Evolutionary conservation across 208 protist species (phyloP), one percentile per base, ranked within the genome.

Genomic region (Tritrichomonas musculus): DNA sequence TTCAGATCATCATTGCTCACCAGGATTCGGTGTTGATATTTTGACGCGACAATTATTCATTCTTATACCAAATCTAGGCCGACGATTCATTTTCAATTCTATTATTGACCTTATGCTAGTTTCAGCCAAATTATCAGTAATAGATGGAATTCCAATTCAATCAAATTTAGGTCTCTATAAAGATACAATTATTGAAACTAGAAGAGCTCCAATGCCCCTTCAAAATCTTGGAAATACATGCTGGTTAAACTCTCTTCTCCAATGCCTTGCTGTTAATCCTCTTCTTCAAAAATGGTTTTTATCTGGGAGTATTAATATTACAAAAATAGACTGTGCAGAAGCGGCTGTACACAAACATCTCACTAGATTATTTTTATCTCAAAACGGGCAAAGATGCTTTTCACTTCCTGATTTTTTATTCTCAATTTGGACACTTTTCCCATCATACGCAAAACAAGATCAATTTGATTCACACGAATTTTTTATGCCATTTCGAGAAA

Each of bases 261-360:
- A 88, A 88, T 88, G 77, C 47, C 41, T 88, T 27, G 47, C 57
- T 14, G 77, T 47, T 50, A 44, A 88, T 88, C 77, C 77, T 13
- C 27, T 88, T 8, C n/a, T 88, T 8, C 41, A 88, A 57, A 88
- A 88, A 60, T 88, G 77, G 77, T 88, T 88, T 57, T 57, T 88
- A 57, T 88, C 77, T 1, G 20, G 27, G 27, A 57, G 14, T 41
- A n/a, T 53, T 30, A 88, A 88, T 17, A 44, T 88, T 27, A 49
- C 44, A n/a, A 14, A 57, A 2, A 57, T 88, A 5, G 77, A 88
- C 25, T 57, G 41, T 20, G 41, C 47, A 22, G 47, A 53, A 53
- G 77, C 77, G 17, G 77, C 77, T 3, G 47, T 88, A 0, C 77
- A 88, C 39, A 25, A 57, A 53, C 53, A 60, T 60, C 17, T 60